Base-by-base conservation (phyloP, 192 early-diverging fungal genomes). In the Hyaloraphidium curvatum region DNA sequence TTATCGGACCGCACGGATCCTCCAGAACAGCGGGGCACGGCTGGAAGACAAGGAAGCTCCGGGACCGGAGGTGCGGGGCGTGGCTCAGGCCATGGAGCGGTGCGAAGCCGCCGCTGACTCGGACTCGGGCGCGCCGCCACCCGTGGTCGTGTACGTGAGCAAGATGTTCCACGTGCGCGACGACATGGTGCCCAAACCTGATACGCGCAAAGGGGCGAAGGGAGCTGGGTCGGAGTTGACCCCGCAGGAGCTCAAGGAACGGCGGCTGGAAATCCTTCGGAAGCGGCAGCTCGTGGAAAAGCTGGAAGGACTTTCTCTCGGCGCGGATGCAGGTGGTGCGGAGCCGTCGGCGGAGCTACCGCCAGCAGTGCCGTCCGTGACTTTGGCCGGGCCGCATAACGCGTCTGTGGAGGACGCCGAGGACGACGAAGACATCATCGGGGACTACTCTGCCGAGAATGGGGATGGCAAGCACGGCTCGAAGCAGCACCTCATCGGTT, bases 121-220 rank as follows among this genome's bases (percentile, higher is more conserved):
- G 7, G n/a, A n/a, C n/a, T n/a, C n/a, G n/a, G n/a, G n/a, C n/a
- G n/a, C n/a, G n/a, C n/a, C n/a, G n/a, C n/a, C n/a, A n/a, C 89
- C 91, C 0, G 63, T 78, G 4, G 81, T 96, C 13, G 85, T 80
- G 0, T 95, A 84, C 65, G 75, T 99, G 2, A 83, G 84, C 61
- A 99, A 99, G 59, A 89, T 99, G 73, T 82, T 97, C 54, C 78
- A 84, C 23, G 77, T 97, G 2, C 82, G 86, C 7, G 63, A 73
- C 5, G 71, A 78, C 30, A 67, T 78, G 21, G 60, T 97, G 14
- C 88, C 91, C n/a, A n/a, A n/a, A n/a, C n/a, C n/a, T n/a, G n/a
- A n/a, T n/a, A n/a, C n/a, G n/a, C n/a, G n/a, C 16, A n/a, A n/a
- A n/a, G n/a, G n/a, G n/a, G n/a, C n/a, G n/a, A n/a, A n/a, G n/a